Conservation (phyloP, 2,329 filamentous ascomycete genomes). For the Penicillium polonicum region DNA sequence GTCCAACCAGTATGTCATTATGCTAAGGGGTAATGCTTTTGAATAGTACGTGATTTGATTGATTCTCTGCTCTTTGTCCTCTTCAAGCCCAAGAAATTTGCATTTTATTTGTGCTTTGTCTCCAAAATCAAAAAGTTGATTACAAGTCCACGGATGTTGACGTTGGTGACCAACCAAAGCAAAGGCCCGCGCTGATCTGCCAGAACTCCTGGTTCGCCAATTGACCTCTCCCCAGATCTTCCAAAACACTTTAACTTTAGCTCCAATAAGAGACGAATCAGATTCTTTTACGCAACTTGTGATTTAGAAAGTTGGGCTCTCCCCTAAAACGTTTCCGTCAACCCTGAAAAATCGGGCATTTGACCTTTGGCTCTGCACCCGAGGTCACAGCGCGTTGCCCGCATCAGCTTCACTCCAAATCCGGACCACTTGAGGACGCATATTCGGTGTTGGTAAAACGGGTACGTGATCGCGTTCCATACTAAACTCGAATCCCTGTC, state of each 20-base stretch:
- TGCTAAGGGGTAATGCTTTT: neutral
- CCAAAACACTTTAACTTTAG: constrained; percentile 7
- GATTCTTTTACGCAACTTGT: constrained; percentile 16
- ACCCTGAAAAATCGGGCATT: too few relatives aligned
- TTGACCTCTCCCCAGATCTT: constrained; percentile 30
- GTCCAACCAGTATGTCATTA: neutral
- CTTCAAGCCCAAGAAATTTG: neutral
- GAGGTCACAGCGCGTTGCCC: constrained; percentile 24
- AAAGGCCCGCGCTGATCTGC: constrained; percentile 1
- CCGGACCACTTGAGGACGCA: constrained; percentile 18
- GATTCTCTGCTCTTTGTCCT: neutral
- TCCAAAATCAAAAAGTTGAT: neutral
- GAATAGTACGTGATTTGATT: neutral
- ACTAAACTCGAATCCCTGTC: constrained; percentile 15
- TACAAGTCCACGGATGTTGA: constrained; percentile 1
- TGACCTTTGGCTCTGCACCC: neutral
- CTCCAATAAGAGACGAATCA: constrained; percentile 26
- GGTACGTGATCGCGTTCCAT: constrained; percentile 16
- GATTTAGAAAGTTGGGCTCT: constrained; percentile 24
- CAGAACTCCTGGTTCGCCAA: constrained; percentile 41
- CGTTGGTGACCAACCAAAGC: constrained; percentile 13
- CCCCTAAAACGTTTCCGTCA: neutral
- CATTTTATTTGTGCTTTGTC: neutral
- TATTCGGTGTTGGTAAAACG: constrained; percentile 26
- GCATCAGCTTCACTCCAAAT: constrained; percentile 24